These are phyloP conservation scores for Rossbeevera mucosa DNA, from an alignment of 768 basidiomycete genomes.

Conservation along the genomic window DNA sequence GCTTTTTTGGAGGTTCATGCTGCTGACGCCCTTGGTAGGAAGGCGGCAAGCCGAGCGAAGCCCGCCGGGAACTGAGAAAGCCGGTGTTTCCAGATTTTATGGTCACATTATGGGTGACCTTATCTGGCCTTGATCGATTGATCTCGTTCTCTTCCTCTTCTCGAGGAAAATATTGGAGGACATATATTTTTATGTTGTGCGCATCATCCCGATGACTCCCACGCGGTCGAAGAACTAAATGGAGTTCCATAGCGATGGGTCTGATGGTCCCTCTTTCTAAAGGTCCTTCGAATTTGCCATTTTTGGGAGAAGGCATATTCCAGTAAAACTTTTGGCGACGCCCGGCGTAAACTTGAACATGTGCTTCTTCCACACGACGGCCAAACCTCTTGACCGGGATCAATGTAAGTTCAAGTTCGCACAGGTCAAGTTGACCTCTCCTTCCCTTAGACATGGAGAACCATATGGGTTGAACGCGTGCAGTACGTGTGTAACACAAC, in stretches of 20 bases:
- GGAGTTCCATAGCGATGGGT: too few relatives aligned
- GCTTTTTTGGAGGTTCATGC: background rate
- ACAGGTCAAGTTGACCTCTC: background rate
- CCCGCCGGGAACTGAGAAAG: background rate
- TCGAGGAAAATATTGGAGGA: too few relatives aligned
- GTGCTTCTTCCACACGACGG: background rate
- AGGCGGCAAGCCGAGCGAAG: background rate
- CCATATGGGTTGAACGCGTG: background rate
- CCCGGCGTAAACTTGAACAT: background rate
- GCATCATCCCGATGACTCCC: too few relatives aligned
- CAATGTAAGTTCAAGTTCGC: too few relatives aligned
- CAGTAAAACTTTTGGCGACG: too few relatives aligned
- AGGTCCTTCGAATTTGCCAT: too few relatives aligned
- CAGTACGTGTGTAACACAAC: background rate
- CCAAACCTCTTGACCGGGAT: background rate
- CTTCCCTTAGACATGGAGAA: background rate
- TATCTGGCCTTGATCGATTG: too few relatives aligned
- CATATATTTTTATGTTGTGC: too few relatives aligned
- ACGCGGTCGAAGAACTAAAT: too few relatives aligned
- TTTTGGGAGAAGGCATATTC: too few relatives aligned
- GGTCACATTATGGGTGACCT: background rate
- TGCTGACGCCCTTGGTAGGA: background rate
- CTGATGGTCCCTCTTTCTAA: too few relatives aligned
- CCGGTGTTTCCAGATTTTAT: background rate
- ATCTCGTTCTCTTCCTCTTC: too few relatives aligned